Base-by-base conservation (phyloP, 768 basidiomycete species). In the Myochromella boudieri region DNA sequence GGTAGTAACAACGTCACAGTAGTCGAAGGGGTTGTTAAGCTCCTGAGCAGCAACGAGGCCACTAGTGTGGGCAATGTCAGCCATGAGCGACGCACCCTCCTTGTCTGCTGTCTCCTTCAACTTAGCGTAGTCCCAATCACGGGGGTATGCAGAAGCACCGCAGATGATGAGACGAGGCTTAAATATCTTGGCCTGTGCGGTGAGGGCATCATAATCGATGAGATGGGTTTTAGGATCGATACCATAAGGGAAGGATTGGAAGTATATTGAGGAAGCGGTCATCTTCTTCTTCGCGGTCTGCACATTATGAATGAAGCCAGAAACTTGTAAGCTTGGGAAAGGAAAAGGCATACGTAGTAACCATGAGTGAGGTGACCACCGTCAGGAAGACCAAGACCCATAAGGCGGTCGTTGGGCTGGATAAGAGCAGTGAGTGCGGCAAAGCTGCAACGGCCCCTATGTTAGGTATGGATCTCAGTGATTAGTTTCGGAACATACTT, bases 281-380 rank as follows among this genome's bases (percentile, higher is more conserved):
- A 99, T 98, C 73, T 99, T 98, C 79, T 97, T 97, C 76, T 98
- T 98, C 49, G 93, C 91, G 46, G 93, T 95, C 89, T 91, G 58
- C 47, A 53, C 37, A 12, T 21, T 26, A 33, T 46, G 42, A 48
- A 39, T 28, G 37, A 26, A 33, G 49, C 48, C 15, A 55, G 31
- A 36, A 42, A 39, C 15, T 33, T 51, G 15, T 50, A 44, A 31
- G 31, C n/a, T 22, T 26, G 44, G 36, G 7, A 22, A 31, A n/a
- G 44, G 37, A 43, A 7, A 31, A 34, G 27, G 20, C 83, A 57
- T 60, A 90, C 88, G 70, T 95, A 99, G 77, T 95, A 95, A 24
- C 95, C 95, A 64, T 97, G 95, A 26, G 94, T 97, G 57, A 97
- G 81, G 68, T 97, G 95, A 38, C 94, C 95, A 65, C 95, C 95